Base-by-base conservation (phyloP, 208 protist genomes). In the Leishmania tarentolae region DNA sequence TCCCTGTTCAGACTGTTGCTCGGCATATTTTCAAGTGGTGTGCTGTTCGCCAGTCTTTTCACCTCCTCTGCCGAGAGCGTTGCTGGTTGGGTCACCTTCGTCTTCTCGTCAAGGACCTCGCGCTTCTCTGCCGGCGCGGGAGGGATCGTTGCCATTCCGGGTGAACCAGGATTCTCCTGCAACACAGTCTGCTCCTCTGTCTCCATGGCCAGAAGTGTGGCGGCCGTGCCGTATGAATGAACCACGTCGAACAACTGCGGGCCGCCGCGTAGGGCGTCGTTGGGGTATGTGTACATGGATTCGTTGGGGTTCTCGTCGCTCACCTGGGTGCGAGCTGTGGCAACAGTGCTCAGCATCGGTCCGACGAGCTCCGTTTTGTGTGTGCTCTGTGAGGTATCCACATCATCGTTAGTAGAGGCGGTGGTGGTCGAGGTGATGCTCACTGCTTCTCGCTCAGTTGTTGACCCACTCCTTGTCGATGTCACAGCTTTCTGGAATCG, bases 171-270 rank as follows among this genome's bases (percentile, higher is more conserved):
- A 47, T 78, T 40, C 1, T 72, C 72, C 24, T 82, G 79, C 44
- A 78, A 66, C 7, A 72, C 72, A 71, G 47, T 42, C 56, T 78
- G 79, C 13, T 82, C 53, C 5, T 69, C 61, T 57, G 9, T 61
- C 35, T 61, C 53, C 61, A 78, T 78, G 59, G 79, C 79, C 56
- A 72, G 46, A 52, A 82, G 78, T 19, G 79, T 59, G 19, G 79
- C 73, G 40, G 28, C 31, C 47, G 74, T 83, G 79, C 63, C 52
- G 44, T 78, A 59, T 4, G 74, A 66, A 35, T 63, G 65, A 24
- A 76, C 47, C 63, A 71, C 61, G 24, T 65, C 80, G 42, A 78
- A 40, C 40, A 75, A 17, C 53, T 63, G 21, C 31, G 69, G 44
- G 37, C 52, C 44, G n/a, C 28, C 9, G 44, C 8, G 44, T 5